These are phyloP conservation scores for Gamsiella multidivaricata DNA, from an alignment of 192 early-diverging fungal species.

Conservation along the genomic window DNA sequence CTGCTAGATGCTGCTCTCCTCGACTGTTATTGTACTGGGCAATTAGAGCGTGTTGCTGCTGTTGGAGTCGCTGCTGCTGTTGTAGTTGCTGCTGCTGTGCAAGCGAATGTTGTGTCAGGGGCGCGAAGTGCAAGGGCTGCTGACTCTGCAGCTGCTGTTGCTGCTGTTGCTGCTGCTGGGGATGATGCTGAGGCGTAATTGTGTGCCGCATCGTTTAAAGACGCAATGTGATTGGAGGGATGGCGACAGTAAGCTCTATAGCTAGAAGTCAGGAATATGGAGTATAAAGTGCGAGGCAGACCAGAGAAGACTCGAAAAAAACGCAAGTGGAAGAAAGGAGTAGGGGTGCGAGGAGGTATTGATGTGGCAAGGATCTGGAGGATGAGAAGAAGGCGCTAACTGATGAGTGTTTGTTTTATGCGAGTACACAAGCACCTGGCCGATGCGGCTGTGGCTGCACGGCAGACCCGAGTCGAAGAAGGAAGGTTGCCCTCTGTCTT, in stretches of 20 bases:
- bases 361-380: too few species aligned
- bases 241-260: not conserved
- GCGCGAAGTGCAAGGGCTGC: constrained; percentile 4
- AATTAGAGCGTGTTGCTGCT: constrained; percentile 11
- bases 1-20: constrained; percentile 5
- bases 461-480: too few species aligned
- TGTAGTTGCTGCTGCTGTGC: constrained; percentile 21
- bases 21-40: constrained; percentile 4
- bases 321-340: not conserved
- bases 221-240: not conserved
- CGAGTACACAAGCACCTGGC: too few species aligned
- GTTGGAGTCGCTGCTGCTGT: constrained; percentile 11
- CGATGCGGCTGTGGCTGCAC: too few species aligned
- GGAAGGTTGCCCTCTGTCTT: too few species aligned
- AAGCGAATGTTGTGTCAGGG: constrained; percentile 18
- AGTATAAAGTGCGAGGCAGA: too few species aligned
- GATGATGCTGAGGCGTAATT: constrained; percentile 19
- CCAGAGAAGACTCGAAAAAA: too few species aligned
- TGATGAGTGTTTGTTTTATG: too few species aligned
- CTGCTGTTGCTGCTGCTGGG: constrained; percentile 14
- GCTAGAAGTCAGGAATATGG: too few species aligned
- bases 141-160: constrained; percentile 25
- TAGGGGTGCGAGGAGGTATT: too few species aligned
- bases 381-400: too few species aligned
- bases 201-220: constrained; percentile 16